Percentiles rank a stretch among this genome's conserved stretches.
Conservation (phyloP, 129 eudicot species). For the Heracleum sosnowskyi region DNA sequence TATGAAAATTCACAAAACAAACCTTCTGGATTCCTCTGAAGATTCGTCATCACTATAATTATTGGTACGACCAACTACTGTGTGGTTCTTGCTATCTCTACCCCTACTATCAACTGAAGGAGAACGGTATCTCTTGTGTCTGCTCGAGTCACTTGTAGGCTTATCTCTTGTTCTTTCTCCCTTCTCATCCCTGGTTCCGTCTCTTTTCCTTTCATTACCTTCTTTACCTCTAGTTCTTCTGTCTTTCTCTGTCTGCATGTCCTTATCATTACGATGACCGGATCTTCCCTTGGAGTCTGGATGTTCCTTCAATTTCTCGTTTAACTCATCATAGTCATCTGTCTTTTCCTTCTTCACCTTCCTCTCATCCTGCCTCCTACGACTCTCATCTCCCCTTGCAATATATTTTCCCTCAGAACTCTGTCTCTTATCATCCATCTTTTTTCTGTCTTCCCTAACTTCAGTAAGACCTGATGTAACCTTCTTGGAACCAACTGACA, state of each 20-base stretch:
- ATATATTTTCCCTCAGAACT: conserved; percentile 30
- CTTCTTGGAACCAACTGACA: conserved; percentile 24
- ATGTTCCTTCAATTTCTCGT: conserved; percentile 47
- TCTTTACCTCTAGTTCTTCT: conserved; percentile 40
- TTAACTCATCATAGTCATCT: conserved; percentile 37
- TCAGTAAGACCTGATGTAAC: conserved; percentile 24
- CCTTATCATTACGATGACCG: conserved; percentile 40
- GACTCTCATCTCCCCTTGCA: conserved; percentile 36
- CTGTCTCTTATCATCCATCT: conserved; percentile 28
- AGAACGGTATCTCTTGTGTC: conserved; percentile 61
- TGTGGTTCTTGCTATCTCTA: conserved; percentile 34
- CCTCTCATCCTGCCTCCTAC: conserved; percentile 49
- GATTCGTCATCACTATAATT: conserved; percentile 62
- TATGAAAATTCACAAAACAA: not conserved
- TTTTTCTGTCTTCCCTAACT: conserved; percentile 33
- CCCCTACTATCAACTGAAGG: conserved; percentile 58
- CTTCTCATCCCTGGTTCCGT: conserved; percentile 48
- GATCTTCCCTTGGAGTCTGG: conserved; percentile 47
- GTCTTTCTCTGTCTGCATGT: conserved; percentile 42
- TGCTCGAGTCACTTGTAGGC: conserved; percentile 28
- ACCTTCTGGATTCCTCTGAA: conserved; percentile 76
- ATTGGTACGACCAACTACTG: conserved; percentile 17
- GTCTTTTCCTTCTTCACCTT: conserved; percentile 31
- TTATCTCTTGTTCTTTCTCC: conserved; percentile 52
- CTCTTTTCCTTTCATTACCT: conserved; percentile 47